These are phyloP conservation scores for Fraxinus pennsylvanica DNA, from an alignment of 257 asterid genomes.

Conservation along the genomic window DNA sequence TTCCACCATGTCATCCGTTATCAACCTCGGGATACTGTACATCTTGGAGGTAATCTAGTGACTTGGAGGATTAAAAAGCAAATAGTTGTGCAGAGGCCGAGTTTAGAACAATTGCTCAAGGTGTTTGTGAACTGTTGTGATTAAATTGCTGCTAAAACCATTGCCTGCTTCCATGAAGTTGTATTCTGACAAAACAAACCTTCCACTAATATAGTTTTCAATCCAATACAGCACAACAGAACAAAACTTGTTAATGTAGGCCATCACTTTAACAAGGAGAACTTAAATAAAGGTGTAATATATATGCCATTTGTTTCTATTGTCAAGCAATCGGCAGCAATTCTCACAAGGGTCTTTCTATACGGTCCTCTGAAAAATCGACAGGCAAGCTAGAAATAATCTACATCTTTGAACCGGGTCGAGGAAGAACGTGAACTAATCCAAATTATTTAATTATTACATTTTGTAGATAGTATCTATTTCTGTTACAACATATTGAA, in stretches of 20 bases:
- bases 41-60: too few relatives aligned
- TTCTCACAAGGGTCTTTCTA: not conserved
- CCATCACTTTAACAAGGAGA: not conserved
- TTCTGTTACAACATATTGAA: not conserved
- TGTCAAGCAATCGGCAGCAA: not conserved
- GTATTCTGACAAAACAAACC: not conserved
- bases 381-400: not conserved
- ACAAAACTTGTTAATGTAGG: not conserved
- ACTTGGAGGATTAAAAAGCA: too few relatives aligned
- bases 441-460: not conserved
- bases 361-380: not conserved
- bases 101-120: too few relatives aligned
- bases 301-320: not conserved
- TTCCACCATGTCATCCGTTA: not conserved
- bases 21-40: too few relatives aligned
- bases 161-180: not conserved
- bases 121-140: too few relatives aligned
- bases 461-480: not conserved
- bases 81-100: too few relatives aligned
- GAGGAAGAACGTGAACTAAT: not conserved
- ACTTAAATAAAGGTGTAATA: not conserved
- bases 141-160: not conserved
- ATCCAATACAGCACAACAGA: not conserved
- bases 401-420: not conserved
- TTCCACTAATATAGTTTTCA: not conserved